A percentile compares a stretch with the other conserved stretches of the same genome.
These are phyloP conservation scores for Ascosphaera aggregata DNA, from an alignment of 2,329 filamentous ascomycete genomes.

Conservation along the genomic window DNA sequence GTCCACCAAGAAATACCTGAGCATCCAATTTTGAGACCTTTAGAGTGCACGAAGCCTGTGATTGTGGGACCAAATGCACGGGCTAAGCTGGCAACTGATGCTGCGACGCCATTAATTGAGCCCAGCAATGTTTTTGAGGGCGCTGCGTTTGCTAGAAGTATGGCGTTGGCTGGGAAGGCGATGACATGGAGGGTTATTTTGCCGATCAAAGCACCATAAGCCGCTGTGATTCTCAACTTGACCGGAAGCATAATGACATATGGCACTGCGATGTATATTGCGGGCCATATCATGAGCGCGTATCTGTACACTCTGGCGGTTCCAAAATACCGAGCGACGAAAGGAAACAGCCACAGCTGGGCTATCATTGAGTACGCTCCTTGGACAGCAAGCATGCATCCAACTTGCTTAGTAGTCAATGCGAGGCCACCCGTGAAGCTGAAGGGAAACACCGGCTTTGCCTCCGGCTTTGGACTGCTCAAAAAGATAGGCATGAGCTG, in stretches of 20 bases:
- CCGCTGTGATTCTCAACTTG: conserved; percentile 43
- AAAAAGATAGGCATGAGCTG: conserved; percentile 83
- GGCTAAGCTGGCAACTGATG: conserved; percentile 72
- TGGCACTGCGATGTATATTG: conserved; percentile 68
- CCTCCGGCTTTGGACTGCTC: conserved; percentile 37
- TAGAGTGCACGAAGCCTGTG: conserved; percentile 63
- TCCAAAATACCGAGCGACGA: conserved; percentile 50
- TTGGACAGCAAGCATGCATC: conserved; percentile 69
- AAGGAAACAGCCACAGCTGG: conserved; percentile 64
- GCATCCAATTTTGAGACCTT: conserved; percentile 57
- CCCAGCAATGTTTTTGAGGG: conserved; percentile 68
- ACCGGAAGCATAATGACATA: conserved; percentile 72
- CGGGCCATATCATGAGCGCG: conserved; percentile 59
- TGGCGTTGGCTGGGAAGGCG: conserved; percentile 73
- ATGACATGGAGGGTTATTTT: conserved; percentile 86
- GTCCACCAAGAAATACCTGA: conserved; percentile 90
- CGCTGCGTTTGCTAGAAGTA: conserved; percentile 72
- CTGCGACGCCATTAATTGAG: conserved; percentile 78
- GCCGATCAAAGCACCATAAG: conserved; percentile 60
- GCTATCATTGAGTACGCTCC: conserved; percentile 75
- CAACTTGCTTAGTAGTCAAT: conserved; percentile 61
- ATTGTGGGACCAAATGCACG: conserved; percentile 74
- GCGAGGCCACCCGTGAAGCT: conserved; percentile 74
- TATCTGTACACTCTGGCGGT: conserved; percentile 62
- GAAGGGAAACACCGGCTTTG: conserved; percentile 46